Conservation (phyloP, 768 basidiomycete genomes). For the Amyloporia xantha region DNA sequence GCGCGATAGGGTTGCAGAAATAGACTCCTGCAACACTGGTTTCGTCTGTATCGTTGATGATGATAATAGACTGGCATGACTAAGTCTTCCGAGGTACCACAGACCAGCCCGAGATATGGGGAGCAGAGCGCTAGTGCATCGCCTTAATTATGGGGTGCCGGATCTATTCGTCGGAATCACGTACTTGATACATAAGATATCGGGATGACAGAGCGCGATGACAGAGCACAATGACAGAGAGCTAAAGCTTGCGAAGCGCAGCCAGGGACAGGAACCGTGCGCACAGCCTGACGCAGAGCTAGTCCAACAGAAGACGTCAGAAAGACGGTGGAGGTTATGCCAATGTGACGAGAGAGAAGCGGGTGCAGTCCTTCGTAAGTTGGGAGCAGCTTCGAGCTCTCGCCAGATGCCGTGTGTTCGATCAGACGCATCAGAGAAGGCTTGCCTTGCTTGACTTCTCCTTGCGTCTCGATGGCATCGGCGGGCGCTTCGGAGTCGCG, state of each 20-base stretch:
- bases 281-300: background rate
- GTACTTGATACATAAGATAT: background rate
- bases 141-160: no score
- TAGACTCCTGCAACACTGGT: no score
- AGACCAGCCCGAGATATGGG: background rate
- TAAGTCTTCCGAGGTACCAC: background rate
- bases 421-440: no score
- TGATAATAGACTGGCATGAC: no score
- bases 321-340: background rate
- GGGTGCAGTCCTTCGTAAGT: background rate
- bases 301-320: background rate
- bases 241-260: background rate
- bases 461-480: no score
- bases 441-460: no score
- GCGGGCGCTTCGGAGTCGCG: no score
- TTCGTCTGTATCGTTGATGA: no score
- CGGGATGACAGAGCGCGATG: background rate
- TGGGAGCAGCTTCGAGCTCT: background rate
- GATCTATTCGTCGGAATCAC: background rate
- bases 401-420: no score
- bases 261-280: background rate
- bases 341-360: background rate
- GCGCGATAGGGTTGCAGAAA: no score
- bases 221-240: background rate
- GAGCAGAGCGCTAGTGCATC: background rate